phyloP scores from a whole-genome alignment of 345 rosid species.

The Arabis hirsuta region DNA sequence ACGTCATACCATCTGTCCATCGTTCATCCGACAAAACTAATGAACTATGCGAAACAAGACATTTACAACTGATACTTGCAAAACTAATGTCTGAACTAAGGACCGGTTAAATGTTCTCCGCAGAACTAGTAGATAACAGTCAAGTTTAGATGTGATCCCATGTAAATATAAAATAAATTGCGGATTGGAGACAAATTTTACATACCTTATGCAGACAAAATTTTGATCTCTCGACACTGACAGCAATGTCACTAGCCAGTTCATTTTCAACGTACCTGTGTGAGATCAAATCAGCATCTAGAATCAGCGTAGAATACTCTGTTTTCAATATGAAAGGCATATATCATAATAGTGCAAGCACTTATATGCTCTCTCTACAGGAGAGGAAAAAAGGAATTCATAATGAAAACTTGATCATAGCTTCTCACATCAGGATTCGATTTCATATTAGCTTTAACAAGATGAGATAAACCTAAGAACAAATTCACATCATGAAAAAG shows the following conservation, averaged over 20 bases:
- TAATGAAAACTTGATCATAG: not conserved
- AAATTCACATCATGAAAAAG: not conserved
- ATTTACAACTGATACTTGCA: not conserved
- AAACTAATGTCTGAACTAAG: conserved; percentile 2
- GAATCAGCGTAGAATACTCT: conserved; percentile 6
- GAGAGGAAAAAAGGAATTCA: no score
- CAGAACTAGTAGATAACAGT: not conserved
- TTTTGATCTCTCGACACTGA: conserved; percentile 61
- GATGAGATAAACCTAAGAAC: conserved; percentile 11
- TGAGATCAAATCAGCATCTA: not conserved
- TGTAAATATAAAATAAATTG: not conserved
- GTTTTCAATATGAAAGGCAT: not conserved
- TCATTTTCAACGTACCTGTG: conserved; percentile 74
- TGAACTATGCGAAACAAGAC: not conserved
- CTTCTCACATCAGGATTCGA: not conserved
- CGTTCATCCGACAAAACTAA: not conserved
- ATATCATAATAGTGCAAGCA: not conserved
- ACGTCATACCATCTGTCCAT: not conserved
- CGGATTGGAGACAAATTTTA: not conserved
- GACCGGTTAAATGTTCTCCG: not conserved
- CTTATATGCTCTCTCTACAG: not conserved
- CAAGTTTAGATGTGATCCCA: conserved; percentile 2
- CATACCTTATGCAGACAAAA: conserved; percentile 87
- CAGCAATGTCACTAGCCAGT: conserved; percentile 70
- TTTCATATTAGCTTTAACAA: not conserved